Base-by-base conservation (phyloP, 2,329 filamentous ascomycete genomes). In the Colletotrichum simmondsii region DNA sequence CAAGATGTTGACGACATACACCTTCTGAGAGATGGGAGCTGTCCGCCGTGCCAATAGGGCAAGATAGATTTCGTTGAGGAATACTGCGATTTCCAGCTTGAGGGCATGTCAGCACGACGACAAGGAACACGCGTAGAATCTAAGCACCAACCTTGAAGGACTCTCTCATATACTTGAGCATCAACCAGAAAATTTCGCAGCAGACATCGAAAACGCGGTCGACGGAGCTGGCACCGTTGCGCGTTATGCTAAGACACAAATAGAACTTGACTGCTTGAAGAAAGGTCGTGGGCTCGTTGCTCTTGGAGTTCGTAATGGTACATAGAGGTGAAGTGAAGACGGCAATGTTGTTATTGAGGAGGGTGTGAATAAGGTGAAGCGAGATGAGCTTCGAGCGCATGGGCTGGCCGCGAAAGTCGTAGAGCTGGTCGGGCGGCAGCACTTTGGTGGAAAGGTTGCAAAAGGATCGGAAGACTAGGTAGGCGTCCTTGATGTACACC, bases 301-400 rank as follows among this genome's bases (percentile, higher is more conserved):
- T 95, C 79, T 94, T 95, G 78, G 94, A 97, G 83, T 95, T 97
- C 79, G 92, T 94, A 79, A 99, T 98, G 53, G 94, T 97, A 81
- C 95, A 95, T 74, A 96, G 87, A 1, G 96, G 96, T 60, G 95
- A 98, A 53, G 93, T 94, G 83, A 99, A 98, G 75, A 98, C 93
- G 72, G 90, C 84, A 75, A 96, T 94, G 83, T 98, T 94, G 84
- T 98, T 98, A 86, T 97, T 97, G 59, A 99, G 90, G 69, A 98
- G 91, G 53, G 95, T 97, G 80, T 98, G 95, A 75, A 99, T 97
- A 74, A 98, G 92, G 81, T 99, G 95, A 69, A 99, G 89, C 19
- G 97, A 98, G 74, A 99, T 91, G 64, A 99, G 88, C 83, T 99
- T 99, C 3, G 96, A 98, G 73, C 97, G 92, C 96, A 99, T 99